phyloP scores from a whole-genome alignment of 345 rosid genomes.

The Aquilaria yunnanensis region DNA sequence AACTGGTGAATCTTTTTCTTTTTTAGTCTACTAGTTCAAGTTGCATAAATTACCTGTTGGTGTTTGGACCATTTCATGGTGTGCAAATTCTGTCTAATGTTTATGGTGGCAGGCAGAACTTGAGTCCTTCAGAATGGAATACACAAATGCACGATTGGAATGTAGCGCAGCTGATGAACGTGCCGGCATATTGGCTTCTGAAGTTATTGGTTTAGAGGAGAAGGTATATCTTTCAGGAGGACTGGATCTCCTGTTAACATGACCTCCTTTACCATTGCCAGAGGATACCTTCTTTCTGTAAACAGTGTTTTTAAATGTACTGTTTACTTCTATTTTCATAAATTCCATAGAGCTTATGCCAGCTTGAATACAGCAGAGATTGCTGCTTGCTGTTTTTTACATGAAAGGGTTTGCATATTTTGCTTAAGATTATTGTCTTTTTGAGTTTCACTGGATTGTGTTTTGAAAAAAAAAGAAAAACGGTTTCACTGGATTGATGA shows the following conservation, averaged over 20 bases:
- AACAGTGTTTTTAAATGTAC: not conserved
- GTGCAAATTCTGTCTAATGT: slow-evolving; percentile 9
- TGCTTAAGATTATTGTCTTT: too few species aligned
- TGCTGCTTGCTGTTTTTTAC: too few species aligned
- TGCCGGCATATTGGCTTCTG: slow-evolving; percentile 85
- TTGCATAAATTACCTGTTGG: slow-evolving; percentile 2
- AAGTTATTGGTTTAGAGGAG: slow-evolving; percentile 97
- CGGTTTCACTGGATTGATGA: too few species aligned
- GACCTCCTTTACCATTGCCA: not conserved
- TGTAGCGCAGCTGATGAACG: slow-evolving; percentile 94
- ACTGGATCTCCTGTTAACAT: not conserved
- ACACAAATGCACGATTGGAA: slow-evolving; percentile 69
- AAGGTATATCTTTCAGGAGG: slow-evolving; percentile 46
- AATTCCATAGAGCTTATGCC: too few species aligned
- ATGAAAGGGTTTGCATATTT: too few species aligned
- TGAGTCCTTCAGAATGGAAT: slow-evolving; percentile 69
- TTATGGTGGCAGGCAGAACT: slow-evolving; percentile 64
- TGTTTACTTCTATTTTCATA: too few species aligned
- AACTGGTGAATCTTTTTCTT: slow-evolving; percentile 49
- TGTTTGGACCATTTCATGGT: not conserved
- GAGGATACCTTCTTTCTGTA: too few species aligned
- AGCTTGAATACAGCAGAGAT: too few species aligned
- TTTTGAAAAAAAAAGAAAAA: too few species aligned
- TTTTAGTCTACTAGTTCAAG: slow-evolving; percentile 6
- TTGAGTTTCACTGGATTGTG: too few species aligned